A percentile compares a stretch with the other conserved stretches of the same genome.
Conservation (phyloP, 352 stramenopile species). For the Stramenopiles sp. region DNA sequence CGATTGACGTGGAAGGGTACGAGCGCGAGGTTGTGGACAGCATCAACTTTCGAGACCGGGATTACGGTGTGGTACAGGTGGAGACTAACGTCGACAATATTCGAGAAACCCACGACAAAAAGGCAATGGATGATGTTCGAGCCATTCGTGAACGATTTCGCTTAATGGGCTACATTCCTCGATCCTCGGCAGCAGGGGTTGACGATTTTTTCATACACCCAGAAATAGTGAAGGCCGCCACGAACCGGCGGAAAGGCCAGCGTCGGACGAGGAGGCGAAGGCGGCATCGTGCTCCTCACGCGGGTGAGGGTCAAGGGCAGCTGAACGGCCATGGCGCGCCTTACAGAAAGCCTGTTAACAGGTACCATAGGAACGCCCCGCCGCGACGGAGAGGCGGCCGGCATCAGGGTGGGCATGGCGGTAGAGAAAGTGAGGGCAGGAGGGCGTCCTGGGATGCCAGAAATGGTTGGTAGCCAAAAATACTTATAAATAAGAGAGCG, state of each 20-base stretch:
- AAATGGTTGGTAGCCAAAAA: too few relatives aligned
- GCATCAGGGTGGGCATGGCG: too few relatives aligned
- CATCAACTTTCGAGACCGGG: neutral
- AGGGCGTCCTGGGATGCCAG: too few relatives aligned
- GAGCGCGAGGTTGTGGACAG: neutral
- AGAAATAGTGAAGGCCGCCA: neutral
- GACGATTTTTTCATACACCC: constrained; percentile 4
- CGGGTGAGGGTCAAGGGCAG: too few relatives aligned
- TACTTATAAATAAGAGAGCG: too few relatives aligned
- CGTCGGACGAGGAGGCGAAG: neutral
- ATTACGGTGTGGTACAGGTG: neutral
- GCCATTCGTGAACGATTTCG: neutral
- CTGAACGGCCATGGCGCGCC: too few relatives aligned
- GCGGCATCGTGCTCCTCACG: too few relatives aligned
- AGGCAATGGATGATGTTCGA: neutral
- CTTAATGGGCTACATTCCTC: neutral
- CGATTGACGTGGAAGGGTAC: neutral
- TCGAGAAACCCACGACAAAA: neutral
- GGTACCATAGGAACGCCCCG: too few relatives aligned
- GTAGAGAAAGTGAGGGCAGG: too few relatives aligned
- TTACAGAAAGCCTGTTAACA: too few relatives aligned
- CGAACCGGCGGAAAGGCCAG: neutral
- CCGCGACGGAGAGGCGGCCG: too few relatives aligned
- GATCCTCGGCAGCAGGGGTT: neutral
- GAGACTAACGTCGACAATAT: neutral